Percentiles rank a stretch among this genome's conserved stretches.
Evolutionary conservation across 805 yeast species (phyloP).

Genomic region (Saturnispora hagleri): DNA sequence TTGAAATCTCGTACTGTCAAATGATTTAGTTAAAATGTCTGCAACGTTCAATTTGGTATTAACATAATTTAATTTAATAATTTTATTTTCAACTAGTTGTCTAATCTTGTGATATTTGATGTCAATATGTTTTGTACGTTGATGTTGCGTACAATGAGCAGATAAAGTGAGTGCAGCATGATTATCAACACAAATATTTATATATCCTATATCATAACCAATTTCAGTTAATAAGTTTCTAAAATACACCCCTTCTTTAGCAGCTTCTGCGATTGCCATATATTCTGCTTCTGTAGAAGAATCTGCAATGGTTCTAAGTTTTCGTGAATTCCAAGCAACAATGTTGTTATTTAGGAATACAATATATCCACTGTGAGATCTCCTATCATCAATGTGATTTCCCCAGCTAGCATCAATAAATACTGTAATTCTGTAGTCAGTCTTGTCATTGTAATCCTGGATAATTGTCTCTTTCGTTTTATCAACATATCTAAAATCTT

Average conservation of each 20-base stretch:
- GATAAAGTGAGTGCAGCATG: background rate
- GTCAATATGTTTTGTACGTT: slow-evolving; percentile 5
- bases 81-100: background rate
- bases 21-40: slow-evolving; percentile 1
- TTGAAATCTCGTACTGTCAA: background rate
- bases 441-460: slow-evolving; percentile 1
- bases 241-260: background rate
- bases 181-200: background rate
- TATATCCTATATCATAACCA: background rate
- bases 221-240: background rate
- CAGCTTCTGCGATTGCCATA: background rate
- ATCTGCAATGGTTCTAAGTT: background rate
- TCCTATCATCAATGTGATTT: background rate
- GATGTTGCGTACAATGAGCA: slow-evolving; percentile 1
- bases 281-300: slow-evolving; percentile 7
- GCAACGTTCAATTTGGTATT: background rate
- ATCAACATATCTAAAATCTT: slow-evolving; percentile 6
- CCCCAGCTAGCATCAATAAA: slow-evolving; percentile 7
- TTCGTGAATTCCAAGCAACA: slow-evolving; percentile 4
- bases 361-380: slow-evolving; percentile 4
- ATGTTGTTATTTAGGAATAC: slow-evolving; percentile 2
- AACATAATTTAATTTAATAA: background rate
- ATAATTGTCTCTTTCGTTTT: slow-evolving; percentile 1
- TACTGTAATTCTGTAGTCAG: background rate
- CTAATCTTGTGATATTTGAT: slow-evolving; percentile 3